Percentiles rank a stretch among this genome's conserved stretches.
phyloP scores from a whole-genome alignment of 805 yeast genomes.

The Saturnispora kantuleensis region DNA sequence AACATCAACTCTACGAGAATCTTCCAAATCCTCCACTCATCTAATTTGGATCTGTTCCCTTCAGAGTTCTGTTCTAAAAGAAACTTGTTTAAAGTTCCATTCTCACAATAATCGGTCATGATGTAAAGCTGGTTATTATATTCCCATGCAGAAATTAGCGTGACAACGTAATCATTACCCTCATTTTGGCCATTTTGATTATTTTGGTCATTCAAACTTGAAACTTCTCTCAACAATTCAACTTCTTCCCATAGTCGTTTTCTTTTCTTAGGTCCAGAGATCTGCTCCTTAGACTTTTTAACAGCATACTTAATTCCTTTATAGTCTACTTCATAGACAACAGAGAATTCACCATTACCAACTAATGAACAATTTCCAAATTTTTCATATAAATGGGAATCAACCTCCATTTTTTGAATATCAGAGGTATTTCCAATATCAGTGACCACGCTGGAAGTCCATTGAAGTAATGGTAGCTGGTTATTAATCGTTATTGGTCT shows the following conservation, averaged over 20 bases:
- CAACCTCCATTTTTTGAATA: conserved; percentile 16
- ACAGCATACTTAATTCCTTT: conserved; percentile 71
- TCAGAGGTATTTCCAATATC: conserved; percentile 6
- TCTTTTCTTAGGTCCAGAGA: conserved; percentile 48
- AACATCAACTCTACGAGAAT: conserved; percentile 73
- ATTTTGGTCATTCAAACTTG: conserved; percentile 10
- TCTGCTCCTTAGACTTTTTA: conserved; percentile 67
- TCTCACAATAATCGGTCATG: conserved; percentile 89
- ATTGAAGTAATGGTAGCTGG: conserved; percentile 1
- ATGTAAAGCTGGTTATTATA: conserved; percentile 66
- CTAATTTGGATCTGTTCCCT: conserved; percentile 64
- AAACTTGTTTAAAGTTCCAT: conserved; percentile 80
- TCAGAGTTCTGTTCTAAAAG: conserved; percentile 66
- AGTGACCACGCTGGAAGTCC: conserved; percentile 4
- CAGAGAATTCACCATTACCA: conserved; percentile 84
- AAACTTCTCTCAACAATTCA: conserved; percentile 42
- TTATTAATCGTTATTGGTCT: not conserved
- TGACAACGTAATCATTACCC: conserved; percentile 56
- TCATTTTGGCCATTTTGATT: conserved; percentile 9
- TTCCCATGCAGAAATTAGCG: conserved; percentile 82
- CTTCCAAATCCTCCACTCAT: conserved; percentile 98
- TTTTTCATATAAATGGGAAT: conserved; percentile 37
- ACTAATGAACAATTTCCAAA: conserved; percentile 60
- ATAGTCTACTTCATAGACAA: conserved; percentile 73
- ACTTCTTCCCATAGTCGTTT: conserved; percentile 65